Conservation (phyloP, 257 asterid genomes). For the Leonotis leonurus region DNA sequence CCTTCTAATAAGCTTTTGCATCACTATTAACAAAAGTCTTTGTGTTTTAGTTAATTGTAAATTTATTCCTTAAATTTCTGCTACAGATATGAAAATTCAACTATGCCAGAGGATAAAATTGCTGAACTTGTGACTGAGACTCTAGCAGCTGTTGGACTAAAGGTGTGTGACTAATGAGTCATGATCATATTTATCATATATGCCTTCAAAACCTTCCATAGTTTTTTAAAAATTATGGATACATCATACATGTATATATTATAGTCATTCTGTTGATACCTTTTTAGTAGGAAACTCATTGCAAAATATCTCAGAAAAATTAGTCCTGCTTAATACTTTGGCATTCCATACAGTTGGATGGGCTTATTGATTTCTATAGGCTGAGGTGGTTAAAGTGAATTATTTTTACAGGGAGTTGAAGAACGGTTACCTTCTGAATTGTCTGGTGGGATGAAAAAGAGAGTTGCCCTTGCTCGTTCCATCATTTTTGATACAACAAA, state of each 20-base stretch:
- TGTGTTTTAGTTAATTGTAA: conserved; percentile 1
- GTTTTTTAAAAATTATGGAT: background rate
- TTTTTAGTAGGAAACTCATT: conserved; percentile 11
- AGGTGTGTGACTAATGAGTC: conserved; percentile 60
- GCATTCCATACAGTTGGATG: conserved; percentile 9
- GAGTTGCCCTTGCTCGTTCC: conserved; percentile 98
- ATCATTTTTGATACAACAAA: conserved; percentile 84
- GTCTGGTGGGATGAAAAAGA: conserved; percentile 99
- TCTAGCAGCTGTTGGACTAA: conserved; percentile 94
- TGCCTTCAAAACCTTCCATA: background rate
- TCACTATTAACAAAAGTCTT: background rate
- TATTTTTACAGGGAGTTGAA: conserved; percentile 75
- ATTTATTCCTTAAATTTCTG: conserved; percentile 1
- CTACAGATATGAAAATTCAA: conserved; percentile 84
- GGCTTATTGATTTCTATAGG: conserved; percentile 7
- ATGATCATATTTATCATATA: conserved; percentile 1
- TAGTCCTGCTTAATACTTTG: conserved; percentile 7
- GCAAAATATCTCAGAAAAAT: background rate
- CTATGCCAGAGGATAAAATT: conserved; percentile 80
- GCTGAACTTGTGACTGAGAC: conserved; percentile 85
- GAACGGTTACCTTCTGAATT: conserved; percentile 90
- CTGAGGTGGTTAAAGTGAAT: conserved; percentile 12
- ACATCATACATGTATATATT: background rate
- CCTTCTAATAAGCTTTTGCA: background rate
- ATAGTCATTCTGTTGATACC: conserved; percentile 1